Conservation (phyloP, 2,329 filamentous ascomycete genomes). For the Fusarium udum region DNA sequence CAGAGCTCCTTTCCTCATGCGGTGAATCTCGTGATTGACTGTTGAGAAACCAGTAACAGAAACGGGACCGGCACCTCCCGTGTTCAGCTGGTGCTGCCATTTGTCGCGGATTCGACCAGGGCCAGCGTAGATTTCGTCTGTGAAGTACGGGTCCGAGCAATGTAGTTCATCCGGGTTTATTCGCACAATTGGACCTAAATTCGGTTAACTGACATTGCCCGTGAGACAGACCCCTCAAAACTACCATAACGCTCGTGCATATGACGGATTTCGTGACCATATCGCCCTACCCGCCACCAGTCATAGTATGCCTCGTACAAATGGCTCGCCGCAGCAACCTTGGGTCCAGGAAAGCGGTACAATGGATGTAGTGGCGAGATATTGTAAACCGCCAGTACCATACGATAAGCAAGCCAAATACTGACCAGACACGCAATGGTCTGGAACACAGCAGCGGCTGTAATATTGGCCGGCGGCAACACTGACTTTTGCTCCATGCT, state of each 20-base stretch:
- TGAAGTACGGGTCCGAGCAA: conserved; percentile 48
- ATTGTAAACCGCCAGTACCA: conserved; percentile 47
- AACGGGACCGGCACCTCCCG: conserved; percentile 12
- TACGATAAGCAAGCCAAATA: conserved; percentile 45
- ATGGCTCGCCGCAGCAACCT: conserved; percentile 49
- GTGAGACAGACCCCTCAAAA: rapidly evolving
- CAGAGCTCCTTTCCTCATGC: conserved; percentile 44
- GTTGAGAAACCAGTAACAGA: conserved; percentile 27
- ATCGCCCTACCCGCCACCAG: conserved; percentile 48
- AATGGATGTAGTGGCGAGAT: conserved; percentile 53
- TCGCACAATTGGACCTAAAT: conserved; percentile 49
- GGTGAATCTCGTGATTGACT: conserved; percentile 47
- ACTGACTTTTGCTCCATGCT: neutral
- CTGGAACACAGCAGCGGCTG: neutral
- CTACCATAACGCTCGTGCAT: conserved; percentile 53
- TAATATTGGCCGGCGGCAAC: neutral
- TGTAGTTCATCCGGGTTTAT: conserved; percentile 54
- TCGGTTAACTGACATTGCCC: rapidly evolving
- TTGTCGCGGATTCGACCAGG: conserved; percentile 42
- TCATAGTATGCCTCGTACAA: conserved; percentile 53
- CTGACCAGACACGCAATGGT: conserved; percentile 27
- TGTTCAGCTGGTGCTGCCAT: conserved; percentile 35
- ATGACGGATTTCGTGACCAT: conserved; percentile 46
- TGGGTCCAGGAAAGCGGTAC: conserved; percentile 50
- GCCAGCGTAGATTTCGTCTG: conserved; percentile 51